Evolutionary conservation across 176 grass and related monocot genomes (phyloP).

Genomic region (Pharus latifolius): DNA sequence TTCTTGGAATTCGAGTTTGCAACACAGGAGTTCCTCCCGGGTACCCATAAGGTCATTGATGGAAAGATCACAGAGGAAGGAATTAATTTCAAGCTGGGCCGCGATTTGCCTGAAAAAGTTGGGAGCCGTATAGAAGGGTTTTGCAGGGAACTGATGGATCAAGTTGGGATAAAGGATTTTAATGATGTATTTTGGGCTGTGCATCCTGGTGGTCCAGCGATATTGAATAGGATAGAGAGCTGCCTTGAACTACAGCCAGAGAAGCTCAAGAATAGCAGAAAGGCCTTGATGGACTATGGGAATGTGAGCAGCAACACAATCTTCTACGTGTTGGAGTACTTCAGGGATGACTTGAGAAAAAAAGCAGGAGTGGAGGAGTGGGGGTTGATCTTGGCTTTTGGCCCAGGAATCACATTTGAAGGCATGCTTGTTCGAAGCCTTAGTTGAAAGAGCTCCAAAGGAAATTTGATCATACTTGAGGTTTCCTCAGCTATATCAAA

Average conservation of each 20-base stretch:
- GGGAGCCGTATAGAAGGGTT: conserved; percentile 65
- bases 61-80: conserved; percentile 73
- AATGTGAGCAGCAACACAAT: conserved; percentile 84
- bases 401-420: conserved; percentile 88
- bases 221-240: conserved; percentile 65
- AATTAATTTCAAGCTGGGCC: conserved; percentile 74
- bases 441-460: conserved; percentile 16
- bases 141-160: conserved; percentile 51
- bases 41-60: conserved; percentile 61
- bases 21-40: conserved; percentile 71
- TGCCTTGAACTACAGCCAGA: conserved; percentile 53
- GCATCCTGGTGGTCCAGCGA: conserved; percentile 72
- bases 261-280: conserved; percentile 64
- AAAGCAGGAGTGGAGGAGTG: conserved; percentile 46
- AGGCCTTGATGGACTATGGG: conserved; percentile 66
- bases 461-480: background rate
- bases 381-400: conserved; percentile 82
- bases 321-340: conserved; percentile 80
- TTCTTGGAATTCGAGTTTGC: conserved; percentile 70
- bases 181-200: conserved; percentile 80
- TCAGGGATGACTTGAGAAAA: conserved; percentile 69
- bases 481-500: background rate
- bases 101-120: conserved; percentile 66
- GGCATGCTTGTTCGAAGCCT: conserved; percentile 54
- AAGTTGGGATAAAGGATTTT: conserved; percentile 48